Evolutionary conservation across 2,329 filamentous ascomycete genomes (phyloP).

Genomic region (Nemania sp.): DNA sequence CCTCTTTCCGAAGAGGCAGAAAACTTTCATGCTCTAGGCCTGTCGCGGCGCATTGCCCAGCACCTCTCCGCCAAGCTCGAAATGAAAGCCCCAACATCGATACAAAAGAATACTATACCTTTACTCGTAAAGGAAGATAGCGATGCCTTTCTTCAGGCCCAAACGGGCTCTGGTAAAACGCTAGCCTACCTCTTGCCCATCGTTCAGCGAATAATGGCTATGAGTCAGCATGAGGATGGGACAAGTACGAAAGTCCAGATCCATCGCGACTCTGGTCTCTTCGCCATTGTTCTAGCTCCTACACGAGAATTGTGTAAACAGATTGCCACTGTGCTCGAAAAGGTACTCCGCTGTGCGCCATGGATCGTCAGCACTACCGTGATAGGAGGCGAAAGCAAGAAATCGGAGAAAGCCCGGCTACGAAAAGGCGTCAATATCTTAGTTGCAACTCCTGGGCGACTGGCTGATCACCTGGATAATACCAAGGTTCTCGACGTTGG

Average conservation of each 20-base stretch:
- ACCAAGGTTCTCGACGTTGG: conserved; percentile 90
- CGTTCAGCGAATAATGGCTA: conserved; percentile 84
- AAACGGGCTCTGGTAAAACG: conserved; percentile 98
- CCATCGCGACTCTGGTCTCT: conserved; percentile 87
- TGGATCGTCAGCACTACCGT: conserved; percentile 95
- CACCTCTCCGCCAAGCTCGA: conserved; percentile 88
- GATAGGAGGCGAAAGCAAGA: conserved; percentile 75
- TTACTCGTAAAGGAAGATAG: conserved; percentile 83
- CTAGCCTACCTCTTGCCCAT: conserved; percentile 95
- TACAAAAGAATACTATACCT: conserved; percentile 89
- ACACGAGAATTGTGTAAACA: conserved; percentile 96
- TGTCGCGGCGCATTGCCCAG: conserved; percentile 82
- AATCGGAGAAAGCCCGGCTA: conserved; percentile 90
- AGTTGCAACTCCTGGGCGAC: conserved; percentile 90
- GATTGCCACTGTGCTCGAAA: conserved; percentile 87
- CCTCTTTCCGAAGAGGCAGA: conserved; percentile 85
- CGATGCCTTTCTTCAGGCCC: conserved; percentile 95
- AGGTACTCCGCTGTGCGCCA: conserved; percentile 86
- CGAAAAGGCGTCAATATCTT: conserved; percentile 96
- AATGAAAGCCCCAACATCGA: conserved; percentile 91
- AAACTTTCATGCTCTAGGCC: conserved; percentile 86
- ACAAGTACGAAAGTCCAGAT: conserved; percentile 65
- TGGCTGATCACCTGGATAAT: conserved; percentile 92
- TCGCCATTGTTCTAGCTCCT: conserved; percentile 92
- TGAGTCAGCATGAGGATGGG: conserved; percentile 70